These are phyloP conservation scores for Crithidia sp. DNA, from an alignment of 208 protist genomes.

Conservation along the genomic window DNA sequence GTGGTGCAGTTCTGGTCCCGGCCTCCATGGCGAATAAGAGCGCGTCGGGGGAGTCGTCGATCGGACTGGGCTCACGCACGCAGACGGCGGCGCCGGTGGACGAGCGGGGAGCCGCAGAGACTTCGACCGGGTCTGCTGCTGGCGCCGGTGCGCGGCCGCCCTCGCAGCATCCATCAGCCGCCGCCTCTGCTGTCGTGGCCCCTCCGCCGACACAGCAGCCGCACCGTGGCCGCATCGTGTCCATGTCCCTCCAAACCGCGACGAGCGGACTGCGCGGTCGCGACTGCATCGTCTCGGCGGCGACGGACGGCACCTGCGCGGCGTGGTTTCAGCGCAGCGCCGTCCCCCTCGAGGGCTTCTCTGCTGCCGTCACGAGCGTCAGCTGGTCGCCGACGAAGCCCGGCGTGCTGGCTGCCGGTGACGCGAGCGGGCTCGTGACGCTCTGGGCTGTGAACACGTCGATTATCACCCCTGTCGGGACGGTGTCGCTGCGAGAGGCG, in stretches of 20 bases:
- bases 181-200: neutral
- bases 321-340: conserved; percentile 50
- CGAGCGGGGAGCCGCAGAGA: neutral
- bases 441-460: conserved; percentile 61
- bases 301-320: conserved; percentile 57
- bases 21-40: neutral
- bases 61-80: neutral
- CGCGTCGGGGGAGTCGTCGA: neutral
- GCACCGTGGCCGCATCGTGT: conserved; percentile 44
- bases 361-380: conserved; percentile 51
- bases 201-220: conserved; percentile 18
- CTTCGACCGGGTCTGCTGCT: neutral
- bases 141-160: neutral
- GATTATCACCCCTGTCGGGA: conserved; percentile 47
- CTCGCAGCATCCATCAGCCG: neutral
- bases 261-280: conserved; percentile 34
- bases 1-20: neutral
- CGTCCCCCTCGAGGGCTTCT: conserved; percentile 60
- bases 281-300: conserved; percentile 56
- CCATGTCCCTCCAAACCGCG: conserved; percentile 56
- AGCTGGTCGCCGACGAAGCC: conserved; percentile 73
- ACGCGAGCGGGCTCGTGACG: conserved; percentile 57
- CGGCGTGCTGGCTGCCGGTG: conserved; percentile 68
- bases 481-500: conserved; percentile 36
- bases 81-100: neutral